Conservation (phyloP, 768 basidiomycete genomes). For the Tricholoma flavovirens region DNA sequence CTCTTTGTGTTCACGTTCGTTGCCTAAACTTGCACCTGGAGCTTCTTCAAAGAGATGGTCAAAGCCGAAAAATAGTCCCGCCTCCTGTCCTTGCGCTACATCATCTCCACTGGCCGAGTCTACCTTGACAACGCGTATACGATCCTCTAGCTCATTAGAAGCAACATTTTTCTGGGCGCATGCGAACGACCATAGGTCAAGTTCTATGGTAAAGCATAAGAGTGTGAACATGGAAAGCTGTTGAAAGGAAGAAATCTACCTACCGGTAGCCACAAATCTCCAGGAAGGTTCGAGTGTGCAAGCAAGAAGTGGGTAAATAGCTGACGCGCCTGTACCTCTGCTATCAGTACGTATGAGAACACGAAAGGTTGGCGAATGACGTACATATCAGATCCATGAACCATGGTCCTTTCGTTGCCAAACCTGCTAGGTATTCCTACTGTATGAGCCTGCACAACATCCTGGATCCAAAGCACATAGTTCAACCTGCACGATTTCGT, state of each 20-base stretch:
- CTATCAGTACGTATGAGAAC: neutral
- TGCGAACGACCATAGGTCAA: slow-evolving; percentile 57
- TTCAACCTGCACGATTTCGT: slow-evolving; percentile 53
- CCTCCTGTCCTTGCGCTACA: slow-evolving; percentile 16
- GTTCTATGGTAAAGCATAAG: slow-evolving; percentile 39
- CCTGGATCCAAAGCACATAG: slow-evolving; percentile 83
- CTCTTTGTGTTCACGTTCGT: neutral
- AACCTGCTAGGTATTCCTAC: slow-evolving; percentile 9
- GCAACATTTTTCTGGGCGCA: slow-evolving; percentile 54
- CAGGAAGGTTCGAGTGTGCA: slow-evolving; percentile 49
- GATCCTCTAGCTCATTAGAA: slow-evolving; percentile 46
- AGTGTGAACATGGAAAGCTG: neutral
- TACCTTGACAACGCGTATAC: slow-evolving; percentile 42
- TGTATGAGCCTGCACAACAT: slow-evolving; percentile 42
- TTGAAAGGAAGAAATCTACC: neutral
- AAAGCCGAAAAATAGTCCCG: slow-evolving; percentile 7
- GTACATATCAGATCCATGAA: slow-evolving; percentile 71
- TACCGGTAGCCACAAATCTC: slow-evolving; percentile 69
- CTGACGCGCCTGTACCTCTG: slow-evolving; percentile 89
- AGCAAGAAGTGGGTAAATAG: slow-evolving; percentile 80
- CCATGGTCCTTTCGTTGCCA: neutral
- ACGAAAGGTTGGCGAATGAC: slow-evolving; percentile 15
- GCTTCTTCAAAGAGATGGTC: slow-evolving; percentile 5
- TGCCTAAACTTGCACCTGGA: neutral
- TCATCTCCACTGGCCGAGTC: neutral